These are phyloP conservation scores for Phytophthora cactorum DNA, from an alignment of 352 stramenopile species.

Conservation along the genomic window DNA sequence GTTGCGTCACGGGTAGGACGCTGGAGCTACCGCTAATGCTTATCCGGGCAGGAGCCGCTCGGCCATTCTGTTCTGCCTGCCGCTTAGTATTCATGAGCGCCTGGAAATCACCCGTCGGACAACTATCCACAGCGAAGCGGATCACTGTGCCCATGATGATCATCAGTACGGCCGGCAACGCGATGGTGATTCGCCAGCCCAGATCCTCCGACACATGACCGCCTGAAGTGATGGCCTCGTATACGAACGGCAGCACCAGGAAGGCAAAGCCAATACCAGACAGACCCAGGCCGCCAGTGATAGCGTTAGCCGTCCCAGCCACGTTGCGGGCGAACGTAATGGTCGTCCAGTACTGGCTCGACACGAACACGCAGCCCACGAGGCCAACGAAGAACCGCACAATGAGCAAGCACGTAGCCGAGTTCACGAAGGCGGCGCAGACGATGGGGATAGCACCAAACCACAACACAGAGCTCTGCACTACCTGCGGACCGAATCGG, in stretches of 20 bases:
- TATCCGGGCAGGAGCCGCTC: constrained; percentile 20
- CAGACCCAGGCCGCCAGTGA: constrained; percentile 92
- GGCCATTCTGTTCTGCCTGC: constrained; percentile 57
- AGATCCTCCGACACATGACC: constrained; percentile 69
- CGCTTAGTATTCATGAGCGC: constrained; percentile 75
- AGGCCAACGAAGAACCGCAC: constrained; percentile 96
- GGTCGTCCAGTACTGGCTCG: constrained; percentile 95
- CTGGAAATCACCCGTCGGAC: constrained; percentile 93
- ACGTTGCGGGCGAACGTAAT: constrained; percentile 96
- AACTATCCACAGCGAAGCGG: constrained; percentile 85
- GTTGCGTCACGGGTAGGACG: constrained; percentile 31
- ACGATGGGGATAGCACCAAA: constrained; percentile 88
- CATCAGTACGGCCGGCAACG: constrained; percentile 89
- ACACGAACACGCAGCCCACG: constrained; percentile 94
- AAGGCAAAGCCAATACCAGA: constrained; percentile 92
- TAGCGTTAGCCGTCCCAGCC: constrained; percentile 93
- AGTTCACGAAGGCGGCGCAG: constrained; percentile 89
- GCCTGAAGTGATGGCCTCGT: constrained; percentile 79
- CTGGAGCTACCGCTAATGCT: constrained; percentile 38
- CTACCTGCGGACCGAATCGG: constrained; percentile 87
- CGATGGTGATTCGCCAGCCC: constrained; percentile 92
- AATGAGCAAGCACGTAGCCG: constrained; percentile 68
- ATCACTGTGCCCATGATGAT: constrained; percentile 79
- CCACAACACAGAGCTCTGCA: constrained; percentile 85
- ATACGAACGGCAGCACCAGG: constrained; percentile 90